Evolutionary conservation across 2,329 filamentous ascomycete genomes (phyloP), one percentile per base, ranked within the genome.

Genomic region (Claviceps quebecensis): DNA sequence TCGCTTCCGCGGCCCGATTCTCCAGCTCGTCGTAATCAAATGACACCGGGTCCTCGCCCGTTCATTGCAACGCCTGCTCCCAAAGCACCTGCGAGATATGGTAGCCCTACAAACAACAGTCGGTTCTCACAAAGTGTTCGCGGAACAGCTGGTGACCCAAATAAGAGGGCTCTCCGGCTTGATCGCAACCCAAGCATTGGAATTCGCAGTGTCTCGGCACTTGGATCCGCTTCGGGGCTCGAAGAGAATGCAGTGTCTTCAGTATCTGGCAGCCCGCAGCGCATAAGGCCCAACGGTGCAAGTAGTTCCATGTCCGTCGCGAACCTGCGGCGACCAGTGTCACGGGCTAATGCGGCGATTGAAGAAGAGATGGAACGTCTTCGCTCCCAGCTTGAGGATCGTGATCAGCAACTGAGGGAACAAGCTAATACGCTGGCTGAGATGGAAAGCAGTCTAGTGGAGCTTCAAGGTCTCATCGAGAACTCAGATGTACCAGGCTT

Each of bases 1-100:
- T 95, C 90, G 1, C 72, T 95, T n/a, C 80, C 86, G 49, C 84
- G 90, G 34, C 86, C 93, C 5, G 90, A 95, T 56, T 96, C 91
- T 2, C 93, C 91, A 3, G 74, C 86, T 38, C 81, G 86, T 57
- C 84, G 79, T 59, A 69, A 80, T 46, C 81, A 82, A 52, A 77
- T 81, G 65, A 83, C 75, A 9, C 80, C 77, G 26, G 79, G 65
- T 45, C 72, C 74, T 7, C 72, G 80, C 39, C 75, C 79, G 1
- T 77, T 79, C 5, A 70, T 83, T 49, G 61, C 44, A 65, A 77
- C 47, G 72, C 80, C 48, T 37, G 60, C 50, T 50, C 48, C 53
- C 11, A 66, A 59, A 54, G 59, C 59, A 4, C 59, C 65, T 1
- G 54, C 61, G 23, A 59, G 67, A 41, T 66, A 64, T 53, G 68